These are phyloP conservation scores for Paramecium primaurelia DNA, from an alignment of 73 alveolate genomes.

Conservation along the genomic window DNA sequence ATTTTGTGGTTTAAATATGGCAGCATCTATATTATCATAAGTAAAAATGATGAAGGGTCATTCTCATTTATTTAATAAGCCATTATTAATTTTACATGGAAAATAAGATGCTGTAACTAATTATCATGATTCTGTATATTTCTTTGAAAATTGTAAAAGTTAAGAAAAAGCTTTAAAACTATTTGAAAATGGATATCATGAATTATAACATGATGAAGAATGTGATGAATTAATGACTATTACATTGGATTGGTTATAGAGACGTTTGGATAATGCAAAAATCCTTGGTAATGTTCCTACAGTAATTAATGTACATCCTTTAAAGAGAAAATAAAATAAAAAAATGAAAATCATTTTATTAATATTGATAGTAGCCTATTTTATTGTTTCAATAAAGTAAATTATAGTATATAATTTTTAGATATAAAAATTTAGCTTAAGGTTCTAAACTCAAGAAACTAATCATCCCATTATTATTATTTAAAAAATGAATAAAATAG, in stretches of 20 bases:
- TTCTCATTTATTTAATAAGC: constrained; percentile 43
- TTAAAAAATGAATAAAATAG: not conserved
- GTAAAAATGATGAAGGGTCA: not conserved
- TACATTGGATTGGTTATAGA: constrained; percentile 52
- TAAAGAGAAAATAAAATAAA: not conserved
- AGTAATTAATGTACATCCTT: not conserved
- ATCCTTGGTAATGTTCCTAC: constrained; percentile 41
- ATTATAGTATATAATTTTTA: not conserved
- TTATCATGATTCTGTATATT: constrained; percentile 53
- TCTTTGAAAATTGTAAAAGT: constrained; percentile 63
- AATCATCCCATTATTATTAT: not conserved
- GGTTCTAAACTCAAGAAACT: not conserved
- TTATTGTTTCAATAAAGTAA: not conserved
- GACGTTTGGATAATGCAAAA: constrained; percentile 51
- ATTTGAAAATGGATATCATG: constrained; percentile 61
- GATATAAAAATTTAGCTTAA: not conserved
- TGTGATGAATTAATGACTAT: constrained; percentile 56
- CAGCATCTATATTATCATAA: constrained; percentile 34
- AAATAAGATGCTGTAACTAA: constrained; percentile 62
- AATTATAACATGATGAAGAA: constrained; percentile 64
- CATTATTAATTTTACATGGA: constrained; percentile 68
- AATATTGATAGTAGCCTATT: not conserved
- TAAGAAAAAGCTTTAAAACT: constrained; percentile 53
- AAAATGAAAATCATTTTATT: not conserved
- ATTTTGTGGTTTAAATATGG: constrained; percentile 61